Percentiles rank a stretch among this genome's conserved stretches.
phyloP scores from a whole-genome alignment of 2,329 filamentous ascomycete species.

The Podosphaera xanthii region DNA sequence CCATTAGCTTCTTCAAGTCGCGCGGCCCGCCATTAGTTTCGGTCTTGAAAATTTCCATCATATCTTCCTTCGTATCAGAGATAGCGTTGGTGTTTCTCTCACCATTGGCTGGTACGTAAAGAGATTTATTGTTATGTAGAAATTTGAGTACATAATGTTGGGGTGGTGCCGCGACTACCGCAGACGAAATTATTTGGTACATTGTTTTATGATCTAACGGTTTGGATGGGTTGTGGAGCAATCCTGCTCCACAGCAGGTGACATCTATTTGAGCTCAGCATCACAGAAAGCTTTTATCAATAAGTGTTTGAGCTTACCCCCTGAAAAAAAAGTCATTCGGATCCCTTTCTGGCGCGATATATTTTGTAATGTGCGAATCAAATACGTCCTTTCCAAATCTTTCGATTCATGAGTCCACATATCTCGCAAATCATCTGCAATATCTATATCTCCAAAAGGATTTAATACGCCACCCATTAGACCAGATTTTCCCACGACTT shows the following conservation, averaged over 20 bases:
- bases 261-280: slow-evolving; percentile 43
- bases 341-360: slow-evolving; percentile 90
- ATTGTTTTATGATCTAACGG: slow-evolving; percentile 94
- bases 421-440: slow-evolving; percentile 82
- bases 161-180: slow-evolving; percentile 76
- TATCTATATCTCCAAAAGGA: slow-evolving; percentile 87
- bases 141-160: slow-evolving; percentile 73
- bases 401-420: slow-evolving; percentile 98
- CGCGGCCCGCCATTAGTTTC: slow-evolving; percentile 67
- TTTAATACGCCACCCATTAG: slow-evolving; percentile 90
- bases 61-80: slow-evolving; percentile 93
- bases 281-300: slow-evolving; percentile 95
- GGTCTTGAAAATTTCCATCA: slow-evolving; percentile 98
- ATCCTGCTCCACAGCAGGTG: slow-evolving; percentile 72
- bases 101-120: slow-evolving; percentile 86
- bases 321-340: slow-evolving; percentile 90
- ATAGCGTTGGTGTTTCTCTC: slow-evolving; percentile 49
- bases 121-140: slow-evolving; percentile 80
- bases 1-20: slow-evolving; percentile 84
- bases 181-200: slow-evolving; percentile 91
- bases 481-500: slow-evolving; percentile 82
- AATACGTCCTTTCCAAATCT: slow-evolving; percentile 86
- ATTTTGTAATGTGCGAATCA: slow-evolving; percentile 85
- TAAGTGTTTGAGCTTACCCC: slow-evolving; percentile 35
- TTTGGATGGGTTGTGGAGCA: slow-evolving; percentile 81